A percentile compares a stretch with the other conserved stretches of the same genome.
Conservation (phyloP, 129 eudicot species). For the Tanacetum coccineum region DNA sequence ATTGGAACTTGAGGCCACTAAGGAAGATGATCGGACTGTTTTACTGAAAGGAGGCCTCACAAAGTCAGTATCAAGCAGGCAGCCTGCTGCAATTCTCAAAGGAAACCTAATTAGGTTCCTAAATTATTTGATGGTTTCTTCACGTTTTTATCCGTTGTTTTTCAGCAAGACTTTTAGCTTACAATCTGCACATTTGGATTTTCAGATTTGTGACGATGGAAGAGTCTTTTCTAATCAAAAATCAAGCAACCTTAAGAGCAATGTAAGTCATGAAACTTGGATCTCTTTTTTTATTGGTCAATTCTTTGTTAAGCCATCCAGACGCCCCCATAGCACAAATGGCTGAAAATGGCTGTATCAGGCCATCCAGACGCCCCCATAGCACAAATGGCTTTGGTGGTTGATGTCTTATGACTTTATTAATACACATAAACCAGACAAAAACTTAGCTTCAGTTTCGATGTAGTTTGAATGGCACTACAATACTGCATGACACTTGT, state of each 20-base stretch:
- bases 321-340: no score
- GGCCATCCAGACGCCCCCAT: no score
- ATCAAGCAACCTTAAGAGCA: constrained; percentile 80
- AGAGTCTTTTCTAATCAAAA: constrained; percentile 78
- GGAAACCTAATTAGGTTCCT: constrained; percentile 66
- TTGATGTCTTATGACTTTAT: no score
- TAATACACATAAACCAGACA: no score
- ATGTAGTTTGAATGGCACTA: no score
- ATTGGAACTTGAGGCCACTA: constrained; percentile 45
- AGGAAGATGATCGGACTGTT: constrained; percentile 81
- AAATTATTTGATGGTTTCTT: constrained; percentile 5
- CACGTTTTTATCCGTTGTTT: neutral
- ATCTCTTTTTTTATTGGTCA: no score
- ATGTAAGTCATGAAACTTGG: no score
- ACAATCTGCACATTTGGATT: constrained; percentile 22
- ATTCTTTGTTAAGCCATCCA: no score
- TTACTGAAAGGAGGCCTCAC: constrained; percentile 79
- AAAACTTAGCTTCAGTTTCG: no score
- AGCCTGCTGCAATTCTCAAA: constrained; percentile 48
- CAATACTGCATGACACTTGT: no score
- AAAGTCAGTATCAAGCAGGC: constrained; percentile 66
- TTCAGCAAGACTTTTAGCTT: neutral
- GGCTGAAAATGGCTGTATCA: no score
- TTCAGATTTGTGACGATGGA: constrained; percentile 86
- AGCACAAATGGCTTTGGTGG: no score